Evolutionary conservation across 2,329 filamentous ascomycete species (phyloP), one percentile per base, ranked within the genome.

Genomic region (Graphilbum sp.): DNA sequence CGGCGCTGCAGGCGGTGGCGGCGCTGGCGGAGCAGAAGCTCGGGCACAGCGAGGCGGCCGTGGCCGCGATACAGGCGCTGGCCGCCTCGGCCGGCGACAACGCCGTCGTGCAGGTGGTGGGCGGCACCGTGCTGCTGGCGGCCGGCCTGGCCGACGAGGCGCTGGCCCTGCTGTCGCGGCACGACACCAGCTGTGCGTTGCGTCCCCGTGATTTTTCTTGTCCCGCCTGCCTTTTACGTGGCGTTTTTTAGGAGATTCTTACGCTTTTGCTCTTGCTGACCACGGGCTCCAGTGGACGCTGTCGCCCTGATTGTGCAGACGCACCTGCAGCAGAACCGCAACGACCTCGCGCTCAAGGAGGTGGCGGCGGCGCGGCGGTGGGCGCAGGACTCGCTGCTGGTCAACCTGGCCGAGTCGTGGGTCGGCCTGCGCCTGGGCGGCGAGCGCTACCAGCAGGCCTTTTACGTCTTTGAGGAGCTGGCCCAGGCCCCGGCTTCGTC

Each of bases 401-500:
- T 96, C 46, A 96, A 98, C 59, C 62, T 98, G 47, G 87, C 87
- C 8, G 90, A 98, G 62, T 84, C 84, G 8, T 98, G 88, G 90
- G 82, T 94, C 45, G 87, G 86, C 21, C 60, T 96, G 58, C 71
- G 90, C 57, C 66, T 88, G 59, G 88, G 88, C 52, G 87, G 87
- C 48, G 86, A 94, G 49, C 90, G 85, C 57, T 96, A 96, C 60
- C 90, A 96, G 54, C 83, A 90, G 53, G 79, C 88, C 16, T 96
- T 93, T 61, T 96, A 98, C 66, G 88, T 96, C 43, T 96, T 85
- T 52, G 88, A 96, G 60, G 90, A 98, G 59, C 73, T 96, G 35
- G 88, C 90, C 5, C 84, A 93, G 54, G 79, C 83, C 21, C 79
- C 86, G 3, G 76, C 82, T 24, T 86, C 83, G 16, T 77, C 84